Base-by-base conservation (phyloP, 371 early-diverging fungal genomes). In the Mortierella sp. region DNA sequence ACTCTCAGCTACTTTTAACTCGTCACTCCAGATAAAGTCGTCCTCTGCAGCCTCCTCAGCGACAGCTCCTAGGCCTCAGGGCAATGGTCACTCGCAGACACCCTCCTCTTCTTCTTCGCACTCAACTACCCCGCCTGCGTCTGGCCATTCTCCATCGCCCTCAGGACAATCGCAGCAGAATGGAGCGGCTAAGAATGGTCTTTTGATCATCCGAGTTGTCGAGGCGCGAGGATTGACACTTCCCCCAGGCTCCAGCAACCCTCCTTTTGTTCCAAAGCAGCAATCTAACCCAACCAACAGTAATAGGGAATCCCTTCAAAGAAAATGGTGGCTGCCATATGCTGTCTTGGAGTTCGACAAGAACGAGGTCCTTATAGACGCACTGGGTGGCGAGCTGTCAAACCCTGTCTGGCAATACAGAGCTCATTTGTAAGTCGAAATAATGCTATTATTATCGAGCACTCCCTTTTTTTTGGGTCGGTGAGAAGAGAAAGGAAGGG, bases 291-390 rank as follows among this genome's bases (percentile, higher is more conserved):
- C 73, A 51, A 58, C 75, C 63, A 63, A 70, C 58, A 85, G 84
- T 71, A 91, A 89, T 71, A 90, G 91, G 75, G 93, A 94, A 66
- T 92, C 93, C 12, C 86, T 91, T 18, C 90, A 88, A 74, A 91
- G 92, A 75, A 94, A 92, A 73, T 91, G 94, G 88, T 92, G 93
- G 91, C 74, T 95, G 30, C 97, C 96, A 5, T 97, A 96, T 75
- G 92, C 92, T 26, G 96, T 97, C 11, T 84, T 96, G 32, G 97
- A 96, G 86, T 96, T 97, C 73, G 97, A 97, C 87, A 95, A 95
- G 90, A 96, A 96, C 83, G 96, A 97, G 85, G 88, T 95, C 45
- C 87, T 95, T 65, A 94, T 95, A 32, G 91, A 94, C 77, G 93
- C 95, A 20, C 84, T 93, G 20, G 95, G 93, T 35, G 93, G 94